phyloP scores from a whole-genome alignment of 139 green algal species.

The Chlamydomonas incerta region DNA sequence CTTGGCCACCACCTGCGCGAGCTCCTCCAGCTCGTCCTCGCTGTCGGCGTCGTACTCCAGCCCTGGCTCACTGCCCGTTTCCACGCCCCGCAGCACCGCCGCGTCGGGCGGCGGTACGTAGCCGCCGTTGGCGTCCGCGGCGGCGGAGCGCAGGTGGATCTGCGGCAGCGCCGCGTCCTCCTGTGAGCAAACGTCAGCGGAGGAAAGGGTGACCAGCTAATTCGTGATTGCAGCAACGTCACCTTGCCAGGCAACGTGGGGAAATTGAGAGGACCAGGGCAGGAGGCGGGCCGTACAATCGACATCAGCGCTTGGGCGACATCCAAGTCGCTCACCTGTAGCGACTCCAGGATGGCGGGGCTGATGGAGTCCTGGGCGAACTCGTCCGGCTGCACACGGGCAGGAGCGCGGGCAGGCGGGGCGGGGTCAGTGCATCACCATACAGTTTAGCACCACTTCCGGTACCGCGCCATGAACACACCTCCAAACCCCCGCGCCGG shows the following conservation, averaged over 20 bases:
- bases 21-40: conserved; percentile 30
- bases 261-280: too few species aligned
- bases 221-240: too few species aligned
- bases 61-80: conserved; percentile 59
- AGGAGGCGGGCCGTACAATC: too few species aligned
- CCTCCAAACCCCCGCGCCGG: too few species aligned
- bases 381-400: conserved; percentile 46
- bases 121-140: conserved; percentile 32
- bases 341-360: conserved; percentile 50
- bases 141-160: conserved; percentile 25
- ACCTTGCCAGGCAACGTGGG: too few species aligned
- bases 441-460: too few species aligned
- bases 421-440: too few species aligned
- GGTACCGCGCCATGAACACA: too few species aligned
- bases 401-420: too few species aligned
- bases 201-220: too few species aligned
- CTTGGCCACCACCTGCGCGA: conserved; percentile 36
- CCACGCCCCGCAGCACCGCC: conserved; percentile 28
- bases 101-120: conserved; percentile 46
- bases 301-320: too few species aligned
- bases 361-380: conserved; percentile 52
- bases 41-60: conserved; percentile 50
- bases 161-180: conserved; percentile 42
- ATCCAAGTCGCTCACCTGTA: not conserved
- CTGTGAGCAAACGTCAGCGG: too few species aligned